phyloP scores from a whole-genome alignment of 1,139 yeast genomes.

The Yamadazyma triangularis region DNA sequence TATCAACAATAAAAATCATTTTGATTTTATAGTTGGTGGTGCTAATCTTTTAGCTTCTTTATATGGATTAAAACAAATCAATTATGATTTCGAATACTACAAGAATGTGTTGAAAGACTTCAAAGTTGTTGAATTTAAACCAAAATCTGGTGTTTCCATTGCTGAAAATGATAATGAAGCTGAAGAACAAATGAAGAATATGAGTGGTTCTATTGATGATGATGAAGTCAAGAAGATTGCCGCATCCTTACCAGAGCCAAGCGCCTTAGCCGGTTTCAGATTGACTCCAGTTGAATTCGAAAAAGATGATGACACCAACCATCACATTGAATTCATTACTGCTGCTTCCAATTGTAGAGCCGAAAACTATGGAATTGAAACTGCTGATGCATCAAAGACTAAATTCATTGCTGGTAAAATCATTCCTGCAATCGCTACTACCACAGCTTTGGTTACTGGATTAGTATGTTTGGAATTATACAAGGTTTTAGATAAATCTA shows the following conservation, averaged over 20 bases:
- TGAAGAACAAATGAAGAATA: slow-evolving; percentile 61
- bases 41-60: slow-evolving; percentile 89
- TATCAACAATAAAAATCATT: slow-evolving; percentile 69
- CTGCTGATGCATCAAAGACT: slow-evolving; percentile 72
- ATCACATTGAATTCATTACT: slow-evolving; percentile 93
- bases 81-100: slow-evolving; percentile 40
- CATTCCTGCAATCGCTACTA: slow-evolving; percentile 98
- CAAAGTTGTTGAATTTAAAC: slow-evolving; percentile 48
- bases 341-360: slow-evolving; percentile 98
- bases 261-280: slow-evolving; percentile 84
- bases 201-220: slow-evolving; percentile 51
- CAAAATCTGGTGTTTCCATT: slow-evolving; percentile 72
- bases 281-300: slow-evolving; percentile 88
- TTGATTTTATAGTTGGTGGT: slow-evolving; percentile 79
- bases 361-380: slow-evolving; percentile 77
- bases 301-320: slow-evolving; percentile 95
- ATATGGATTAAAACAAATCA: slow-evolving; percentile 69
- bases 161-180: slow-evolving; percentile 89
- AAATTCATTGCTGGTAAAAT: slow-evolving; percentile 90
- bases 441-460: slow-evolving; percentile 96
- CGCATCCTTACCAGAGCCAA: slow-evolving; percentile 80
- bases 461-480: slow-evolving; percentile 86
- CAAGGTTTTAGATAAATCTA: slow-evolving; percentile 75
- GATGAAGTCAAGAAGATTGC: slow-evolving; percentile 57
- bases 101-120: slow-evolving; percentile 48